Base-by-base conservation (phyloP, 2,329 filamentous ascomycete species). In the Colletotrichum sp. region DNA sequence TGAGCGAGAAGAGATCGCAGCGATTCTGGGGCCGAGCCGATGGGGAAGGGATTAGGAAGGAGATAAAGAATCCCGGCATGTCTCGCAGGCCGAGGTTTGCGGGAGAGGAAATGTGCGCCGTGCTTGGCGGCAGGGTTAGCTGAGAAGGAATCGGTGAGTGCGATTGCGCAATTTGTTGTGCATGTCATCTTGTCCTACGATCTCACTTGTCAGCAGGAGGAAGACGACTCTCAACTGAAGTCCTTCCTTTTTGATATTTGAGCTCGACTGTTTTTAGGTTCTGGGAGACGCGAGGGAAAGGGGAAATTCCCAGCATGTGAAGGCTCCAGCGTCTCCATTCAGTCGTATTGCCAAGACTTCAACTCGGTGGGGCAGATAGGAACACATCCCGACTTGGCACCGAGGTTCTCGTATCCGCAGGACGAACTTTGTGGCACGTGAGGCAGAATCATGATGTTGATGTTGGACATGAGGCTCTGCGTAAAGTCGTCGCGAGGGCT, bases 11-110 rank as follows among this genome's bases (percentile, higher is more conserved):
- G 13, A 43, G 48, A 71, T 62, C 34, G 10, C 25, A 71, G 27
- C 60, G 52, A 48, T 39, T 74, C 32, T 36, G 27, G 67, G 28
- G 52, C 67, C 48, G 60, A 32, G 67, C 34, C 48, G 65, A 27
- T 13, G 25, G 25, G 30, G 36, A 34, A 32, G 30, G 30, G 30
- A 75, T 61, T 55, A 67, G 68, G 72, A 72, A 72, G 72, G 72
- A 75, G 68, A 72, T 56, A 43, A 60, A 34, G 16, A 13, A 66
- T 18, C 48, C 66, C 18, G 64, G 64, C 43, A 13, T 34, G 52
- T 30, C 52, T 18, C 60, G 48, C 25, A 27, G 66, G 39, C 34
- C 32, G 32, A 34, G 62, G 18, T 10, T 43, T 64, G 60, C 60
- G 28, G 36, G 25, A 9, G 22, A 69, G 34, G 36, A 22, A 58